phyloP scores from a whole-genome alignment of 2,329 filamentous ascomycete species.

The Fusarium sublunatum region DNA sequence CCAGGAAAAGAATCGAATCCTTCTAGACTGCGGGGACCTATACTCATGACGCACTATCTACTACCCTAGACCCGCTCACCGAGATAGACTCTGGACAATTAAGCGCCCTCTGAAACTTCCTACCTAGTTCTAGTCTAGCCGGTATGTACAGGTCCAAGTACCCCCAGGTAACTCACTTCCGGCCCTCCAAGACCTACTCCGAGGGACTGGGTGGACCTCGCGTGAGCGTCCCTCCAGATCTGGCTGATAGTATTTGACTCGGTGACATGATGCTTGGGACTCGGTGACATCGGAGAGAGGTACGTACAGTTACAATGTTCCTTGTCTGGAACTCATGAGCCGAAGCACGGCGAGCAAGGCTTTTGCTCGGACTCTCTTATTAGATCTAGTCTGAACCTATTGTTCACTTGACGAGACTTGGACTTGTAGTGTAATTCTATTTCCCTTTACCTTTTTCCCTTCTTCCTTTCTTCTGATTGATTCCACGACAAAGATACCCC shows the following conservation, averaged over 20 bases:
- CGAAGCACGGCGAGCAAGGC: conserved; percentile 22
- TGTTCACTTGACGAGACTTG: neutral
- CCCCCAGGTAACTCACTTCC: conserved; percentile 27
- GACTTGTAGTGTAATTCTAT: conserved; percentile 3
- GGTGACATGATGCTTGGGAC: conserved; percentile 5
- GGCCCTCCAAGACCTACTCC: conserved; percentile 21
- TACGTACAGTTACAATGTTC: conserved; percentile 21
- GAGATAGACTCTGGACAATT: neutral
- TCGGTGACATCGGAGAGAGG: conserved; percentile 27
- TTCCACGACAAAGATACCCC: conserved; percentile 7
- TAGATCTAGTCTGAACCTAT: conserved; percentile 19
- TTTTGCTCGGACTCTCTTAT: conserved; percentile 29
- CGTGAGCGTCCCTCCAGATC: conserved; percentile 14
- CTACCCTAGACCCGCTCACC: conserved; percentile 31
- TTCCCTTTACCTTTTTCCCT: conserved; percentile 4
- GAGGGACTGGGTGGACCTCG: conserved; percentile 18
- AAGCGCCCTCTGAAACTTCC: conserved; percentile 2
- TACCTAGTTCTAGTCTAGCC: conserved; percentile 11
- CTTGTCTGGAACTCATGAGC: conserved; percentile 37
- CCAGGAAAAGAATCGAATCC: conserved; percentile 1
- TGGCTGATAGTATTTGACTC: conserved; percentile 34
- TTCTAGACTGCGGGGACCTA: conserved; percentile 14
- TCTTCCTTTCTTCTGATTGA: neutral
- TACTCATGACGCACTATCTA: too few relatives aligned
- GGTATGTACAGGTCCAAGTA: conserved; percentile 14